A percentile compares a stretch with the other conserved stretches of the same genome.
Evolutionary conservation across 805 yeast genomes (phyloP).

Genomic region (Candida easanensis): DNA sequence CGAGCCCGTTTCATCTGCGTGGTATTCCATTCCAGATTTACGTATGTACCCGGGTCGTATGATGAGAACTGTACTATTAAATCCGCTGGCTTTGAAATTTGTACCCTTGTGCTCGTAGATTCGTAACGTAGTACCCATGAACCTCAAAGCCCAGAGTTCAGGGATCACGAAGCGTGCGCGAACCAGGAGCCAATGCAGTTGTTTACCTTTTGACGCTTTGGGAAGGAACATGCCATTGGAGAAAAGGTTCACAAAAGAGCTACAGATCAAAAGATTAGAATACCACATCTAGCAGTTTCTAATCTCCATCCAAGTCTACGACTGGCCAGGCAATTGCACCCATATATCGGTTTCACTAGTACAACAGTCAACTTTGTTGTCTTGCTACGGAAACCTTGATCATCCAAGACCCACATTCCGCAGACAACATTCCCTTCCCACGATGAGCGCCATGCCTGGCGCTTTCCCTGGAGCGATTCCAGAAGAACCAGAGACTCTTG

Average conservation of each 20-base stretch:
- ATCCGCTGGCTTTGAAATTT: conserved; percentile 1
- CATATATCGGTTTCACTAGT: too few species aligned
- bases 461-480: conserved; percentile 10
- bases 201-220: conserved; percentile 8
- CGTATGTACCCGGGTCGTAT: conserved; percentile 1
- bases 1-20: neutral
- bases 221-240: neutral
- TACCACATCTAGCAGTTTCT: too few species aligned
- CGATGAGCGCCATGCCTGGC: conserved; percentile 13
- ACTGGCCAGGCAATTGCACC: too few species aligned
- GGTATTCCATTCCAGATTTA: neutral
- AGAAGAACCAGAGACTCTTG: conserved; percentile 3
- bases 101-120: too few species aligned
- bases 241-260: neutral
- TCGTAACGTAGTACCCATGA: too few species aligned
- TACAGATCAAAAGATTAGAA: too few species aligned
- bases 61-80: conserved; percentile 10
- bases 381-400: too few species aligned
- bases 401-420: conserved; percentile 1
- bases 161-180: too few species aligned
- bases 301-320: too few species aligned
- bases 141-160: too few species aligned
- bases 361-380: neutral
- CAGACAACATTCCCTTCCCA: conserved; percentile 3
- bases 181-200: too few species aligned